A percentile compares a stretch with the other conserved stretches of the same genome.
Conservation (phyloP, 106 monocot genomes). For the Acorus calamus region DNA sequence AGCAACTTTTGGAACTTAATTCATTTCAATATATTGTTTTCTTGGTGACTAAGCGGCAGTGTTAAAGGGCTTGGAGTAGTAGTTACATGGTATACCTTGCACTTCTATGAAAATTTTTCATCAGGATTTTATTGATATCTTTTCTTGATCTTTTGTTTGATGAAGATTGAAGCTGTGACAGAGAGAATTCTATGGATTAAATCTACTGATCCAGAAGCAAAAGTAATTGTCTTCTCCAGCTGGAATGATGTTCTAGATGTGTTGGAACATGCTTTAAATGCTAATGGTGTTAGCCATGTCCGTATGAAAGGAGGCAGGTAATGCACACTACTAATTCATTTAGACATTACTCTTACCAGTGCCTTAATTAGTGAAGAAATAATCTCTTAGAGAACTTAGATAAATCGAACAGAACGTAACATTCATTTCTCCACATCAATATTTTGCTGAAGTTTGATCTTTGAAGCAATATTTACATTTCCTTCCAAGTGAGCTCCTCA, state of each 20-base stretch:
- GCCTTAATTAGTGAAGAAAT: neutral
- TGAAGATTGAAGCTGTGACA: conserved; percentile 81
- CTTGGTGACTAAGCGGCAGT: too few species aligned
- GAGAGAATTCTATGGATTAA: conserved; percentile 80
- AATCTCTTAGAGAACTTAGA: too few species aligned
- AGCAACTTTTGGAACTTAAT: too few species aligned
- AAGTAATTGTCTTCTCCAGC: conserved; percentile 86
- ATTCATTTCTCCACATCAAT: too few species aligned
- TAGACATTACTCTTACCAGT: neutral
- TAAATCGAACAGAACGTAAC: too few species aligned
- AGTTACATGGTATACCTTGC: too few species aligned
- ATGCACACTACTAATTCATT: neutral
- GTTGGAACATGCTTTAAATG: conserved; percentile 64
- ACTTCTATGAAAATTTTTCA: too few species aligned
- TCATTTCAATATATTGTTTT: too few species aligned
- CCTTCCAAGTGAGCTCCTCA: too few species aligned
- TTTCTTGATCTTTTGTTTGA: neutral
- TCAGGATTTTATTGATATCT: neutral
- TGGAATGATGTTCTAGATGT: conserved; percentile 99
- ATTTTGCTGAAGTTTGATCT: too few species aligned
- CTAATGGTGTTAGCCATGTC: conserved; percentile 54
- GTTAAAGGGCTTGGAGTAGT: too few species aligned
- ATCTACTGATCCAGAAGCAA: conserved; percentile 56
- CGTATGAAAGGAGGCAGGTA: conserved; percentile 99
- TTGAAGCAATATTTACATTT: too few species aligned